Evolutionary conservation across 106 monocot species (phyloP).

Genomic region (Dioscorea zingiberensis): DNA sequence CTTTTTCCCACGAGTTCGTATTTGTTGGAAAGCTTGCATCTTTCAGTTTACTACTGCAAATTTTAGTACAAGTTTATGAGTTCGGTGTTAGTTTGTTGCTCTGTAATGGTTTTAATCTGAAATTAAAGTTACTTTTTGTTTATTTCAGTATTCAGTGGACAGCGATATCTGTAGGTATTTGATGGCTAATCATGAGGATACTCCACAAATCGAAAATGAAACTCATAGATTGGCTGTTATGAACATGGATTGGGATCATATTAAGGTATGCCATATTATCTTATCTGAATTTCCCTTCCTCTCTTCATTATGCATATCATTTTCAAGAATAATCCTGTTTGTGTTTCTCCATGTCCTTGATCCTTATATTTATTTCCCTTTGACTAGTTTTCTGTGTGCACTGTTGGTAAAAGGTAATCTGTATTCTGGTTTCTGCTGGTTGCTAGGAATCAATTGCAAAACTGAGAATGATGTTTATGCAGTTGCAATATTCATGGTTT

Average conservation of each 20-base stretch:
- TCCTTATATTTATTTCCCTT: not conserved
- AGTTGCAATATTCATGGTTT: not conserved
- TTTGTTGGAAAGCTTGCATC: not conserved
- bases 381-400: not conserved
- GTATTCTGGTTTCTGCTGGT: not conserved
- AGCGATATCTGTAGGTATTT: constrained; percentile 53
- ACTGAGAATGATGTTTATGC: not conserved
- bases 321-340: no score
- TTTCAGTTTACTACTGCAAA: not conserved
- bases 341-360: no score
- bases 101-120: not conserved
- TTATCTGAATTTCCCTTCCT: not conserved
- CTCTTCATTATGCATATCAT: not conserved
- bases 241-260: constrained; percentile 96
- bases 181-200: constrained; percentile 69
- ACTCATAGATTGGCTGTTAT: constrained; percentile 82
- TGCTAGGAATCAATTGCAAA: not conserved
- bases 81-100: not conserved
- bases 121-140: not conserved
- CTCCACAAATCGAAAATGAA: constrained; percentile 53
- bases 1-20: not conserved
- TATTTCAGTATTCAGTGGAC: constrained; percentile 40
- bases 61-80: not conserved
- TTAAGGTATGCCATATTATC: constrained; percentile 45
- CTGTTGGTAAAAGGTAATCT: not conserved